Percentiles rank a stretch among this genome's conserved stretches.
Conservation (phyloP, 306 rosid species). For the Trichosanthes cucumerina region DNA sequence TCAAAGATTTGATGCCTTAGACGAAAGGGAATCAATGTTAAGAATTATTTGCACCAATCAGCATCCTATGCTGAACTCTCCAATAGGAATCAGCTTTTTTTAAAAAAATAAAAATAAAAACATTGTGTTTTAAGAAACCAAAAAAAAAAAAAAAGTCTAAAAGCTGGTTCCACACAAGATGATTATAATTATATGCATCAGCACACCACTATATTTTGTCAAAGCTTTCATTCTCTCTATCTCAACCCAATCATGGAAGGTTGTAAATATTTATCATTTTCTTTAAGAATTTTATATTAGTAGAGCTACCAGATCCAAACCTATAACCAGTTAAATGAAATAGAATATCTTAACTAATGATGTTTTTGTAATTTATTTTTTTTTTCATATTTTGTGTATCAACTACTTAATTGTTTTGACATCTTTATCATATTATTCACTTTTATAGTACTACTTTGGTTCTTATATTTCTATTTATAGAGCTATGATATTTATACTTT, state of each 20-base stretch:
- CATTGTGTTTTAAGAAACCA: not conserved
- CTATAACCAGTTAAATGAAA: too few species aligned
- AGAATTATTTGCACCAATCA: slow-evolving; percentile 1
- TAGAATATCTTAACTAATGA: too few species aligned
- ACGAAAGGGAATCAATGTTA: not conserved
- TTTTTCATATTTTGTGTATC: too few species aligned
- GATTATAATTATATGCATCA: not conserved
- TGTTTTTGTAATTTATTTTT: too few species aligned
- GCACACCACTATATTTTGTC: not conserved
- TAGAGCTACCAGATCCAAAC: too few species aligned
- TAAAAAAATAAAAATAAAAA: not conserved
- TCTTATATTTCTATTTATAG: too few species aligned
- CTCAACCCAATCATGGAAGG: not conserved
- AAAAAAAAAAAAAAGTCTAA: not conserved
- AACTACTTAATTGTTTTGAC: too few species aligned
- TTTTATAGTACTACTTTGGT: too few species aligned
- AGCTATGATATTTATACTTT: too few species aligned
- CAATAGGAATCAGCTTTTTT: not conserved
- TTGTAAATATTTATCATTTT: not conserved
- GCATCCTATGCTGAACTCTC: not conserved
- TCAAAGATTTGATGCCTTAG: not conserved
- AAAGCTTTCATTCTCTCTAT: not conserved
- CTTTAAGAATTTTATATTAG: too few species aligned
- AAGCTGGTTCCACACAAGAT: not conserved
- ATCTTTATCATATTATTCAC: too few species aligned